Evolutionary conservation across 2,329 filamentous ascomycete species (phyloP), one percentile per base, ranked within the genome.

Genomic region (Phaeosphaeriaceae sp.): DNA sequence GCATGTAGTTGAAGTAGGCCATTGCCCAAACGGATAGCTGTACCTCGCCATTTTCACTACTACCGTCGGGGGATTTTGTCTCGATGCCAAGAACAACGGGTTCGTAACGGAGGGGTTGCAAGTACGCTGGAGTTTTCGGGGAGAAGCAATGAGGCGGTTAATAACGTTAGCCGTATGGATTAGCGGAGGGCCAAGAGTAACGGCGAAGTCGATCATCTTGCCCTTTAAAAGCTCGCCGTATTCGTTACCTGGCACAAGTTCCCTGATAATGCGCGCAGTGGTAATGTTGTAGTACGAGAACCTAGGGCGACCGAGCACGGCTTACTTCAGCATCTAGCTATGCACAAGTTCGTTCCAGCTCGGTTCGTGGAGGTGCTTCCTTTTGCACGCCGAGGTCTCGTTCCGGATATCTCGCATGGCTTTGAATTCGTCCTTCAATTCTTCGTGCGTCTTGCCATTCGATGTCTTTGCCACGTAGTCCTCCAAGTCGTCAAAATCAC

Each of bases 231-330:
- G 42, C 52, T 58, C 54, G 46, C 54, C 48, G 37, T 56, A 56
- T 52, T 60, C 39, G 44, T 60, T 60, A 41, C 44, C 54, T 26
- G 48, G 57, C 44, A 58, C 48, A 58, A 58, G 57, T 29, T 54
- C 48, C 45, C 52, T 57, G 13, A 56, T 54, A 3, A 56, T 42
- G 1, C 52, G 54, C 50, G 52, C 54, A 45, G 54, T 58, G n/a
- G 57, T 60, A 36, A 60, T 54, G 40, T 60, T 60, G 42, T 60
- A 54, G 45, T 56, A 58, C 35, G 42, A 52, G 48, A 58, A 54
- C 13, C 45, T 43, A 51, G 46, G 29, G 46, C 41, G 42, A 48
- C 45, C 40, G 48, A 53, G 48, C 43, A 54, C 54, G 39, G 57
- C 54, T 56, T 60, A 49, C 49, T 58, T 51, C 40, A 58, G 52